Base-by-base conservation (phyloP, 495 filamentous ascomycete genomes). In the Cairneyella variabilis region DNA sequence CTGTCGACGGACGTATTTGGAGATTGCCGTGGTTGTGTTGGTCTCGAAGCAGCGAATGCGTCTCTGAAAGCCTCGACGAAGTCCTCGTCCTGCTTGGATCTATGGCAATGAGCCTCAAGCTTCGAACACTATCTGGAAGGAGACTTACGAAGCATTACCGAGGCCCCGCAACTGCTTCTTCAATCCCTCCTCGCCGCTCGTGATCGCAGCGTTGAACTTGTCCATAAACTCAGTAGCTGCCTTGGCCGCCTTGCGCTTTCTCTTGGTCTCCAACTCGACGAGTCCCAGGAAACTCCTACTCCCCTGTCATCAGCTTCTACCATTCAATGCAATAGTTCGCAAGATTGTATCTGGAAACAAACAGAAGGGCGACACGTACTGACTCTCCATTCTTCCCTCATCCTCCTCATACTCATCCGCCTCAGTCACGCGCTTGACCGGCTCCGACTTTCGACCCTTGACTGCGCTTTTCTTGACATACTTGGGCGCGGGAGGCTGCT, bases 361-460 rank as follows among this genome's bases (percentile, higher is more conserved):
- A 7, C 23, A 16, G 7, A 18, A 3, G 16, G 25, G 17, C 22
- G 22, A 32, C 6, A 54, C 18, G 55, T 28, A 71, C 70, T 63
- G 58, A 48, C 62, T 69, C 39, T 62, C 56, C 26, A 56, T 58
- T 25, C 67, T 59, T 6, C 71, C 69, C 17, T 53, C 59, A 41
- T 73, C 70, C 48, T 69, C 65, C 4, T 68, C 62, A 5, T 69
- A 66, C 48, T 71, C 71, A 44, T 69, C 66, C 3, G 64, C 57
- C 41, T 60, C 64, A 6, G 60, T 54, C 25, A 64, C 42, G 26
- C 41, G 49, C 25, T 26, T 39, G 17, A 27, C 10, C 12, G 51
- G 52, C 36, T 55, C 51, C 5, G 51, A 55, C 23, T 55, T 51
- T 23, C 57, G 39, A 8, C 39, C 27, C 12, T 57, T 51, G 12